Base-by-base conservation (phyloP, 2,329 filamentous ascomycete species). In the Aspergillus fischeri region DNA sequence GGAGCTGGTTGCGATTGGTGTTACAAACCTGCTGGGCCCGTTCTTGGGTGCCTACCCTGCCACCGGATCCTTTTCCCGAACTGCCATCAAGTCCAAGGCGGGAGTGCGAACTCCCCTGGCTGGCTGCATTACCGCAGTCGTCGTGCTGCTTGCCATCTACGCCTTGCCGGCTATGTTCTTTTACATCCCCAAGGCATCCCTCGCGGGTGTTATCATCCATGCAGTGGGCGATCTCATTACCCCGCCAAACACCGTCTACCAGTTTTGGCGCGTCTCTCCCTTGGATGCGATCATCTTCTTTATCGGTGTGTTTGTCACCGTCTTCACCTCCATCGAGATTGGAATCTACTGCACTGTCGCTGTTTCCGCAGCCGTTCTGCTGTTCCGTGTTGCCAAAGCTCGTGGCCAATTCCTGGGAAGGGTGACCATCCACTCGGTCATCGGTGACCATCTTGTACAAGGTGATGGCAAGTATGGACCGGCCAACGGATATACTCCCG, bases 11-110 rank as follows among this genome's bases (percentile, higher is more conserved):
- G 93, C 91, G 24, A 96, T 97, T 63, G 93, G 93, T 60, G 85
- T 97, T 27, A 89, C 88, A 38, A 97, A 97, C 71, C 80, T 97
- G 41, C 81, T 97, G 7, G 92, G 91, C 0, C 92, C 94, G 2
- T 96, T 97, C 77, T 81, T 97, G 2, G 94, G 93, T 52, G 94
- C 83, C 2, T 99, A 96, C 69, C 91, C 93, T 14, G 90, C 91
- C 0, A 99, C 93, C 2, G 94, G 94, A 1, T 97, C 94, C 2
- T 97, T 97, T 80, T 96, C 91, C 38, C 87, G 94, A 60, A 97
- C 94, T 28, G 93, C 94, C 53, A 97, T 97, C 77, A 96, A 97
- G 75, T 94, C 93, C 4, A 97, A 97, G 76, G 92, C 94, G 51
- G 94, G 94, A 68, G 93, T 97, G 3, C 86, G 91, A 25, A 97